Evolutionary conservation across 331 rosid species (phyloP).

Genomic region (Quercus lobata): DNA sequence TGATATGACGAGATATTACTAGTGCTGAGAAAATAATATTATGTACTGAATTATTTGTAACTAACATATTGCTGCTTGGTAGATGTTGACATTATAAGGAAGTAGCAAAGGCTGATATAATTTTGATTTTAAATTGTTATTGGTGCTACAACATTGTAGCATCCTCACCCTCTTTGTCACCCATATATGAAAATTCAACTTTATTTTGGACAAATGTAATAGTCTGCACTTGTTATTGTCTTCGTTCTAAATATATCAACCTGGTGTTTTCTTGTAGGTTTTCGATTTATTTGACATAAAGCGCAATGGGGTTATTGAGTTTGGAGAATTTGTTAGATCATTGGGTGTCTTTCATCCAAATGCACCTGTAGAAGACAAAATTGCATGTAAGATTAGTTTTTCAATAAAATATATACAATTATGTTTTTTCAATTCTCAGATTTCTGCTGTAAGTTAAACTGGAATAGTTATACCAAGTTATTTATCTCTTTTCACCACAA

Average conservation of each 20-base stretch:
- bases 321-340: constrained; percentile 91
- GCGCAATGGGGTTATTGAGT: constrained; percentile 89
- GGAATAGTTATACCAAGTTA: background rate
- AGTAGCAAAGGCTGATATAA: background rate
- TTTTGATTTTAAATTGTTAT: background rate
- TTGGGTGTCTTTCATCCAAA: constrained; percentile 82
- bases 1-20: background rate
- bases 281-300: constrained; percentile 83
- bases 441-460: background rate
- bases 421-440: background rate
- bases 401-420: background rate
- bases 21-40: background rate
- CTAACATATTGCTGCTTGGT: background rate
- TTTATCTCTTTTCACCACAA: background rate
- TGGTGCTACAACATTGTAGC: background rate
- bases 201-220: background rate
- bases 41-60: background rate
- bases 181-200: background rate
- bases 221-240: background rate
- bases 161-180: background rate
- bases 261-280: constrained; percentile 42
- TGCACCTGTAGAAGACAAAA: constrained; percentile 71
- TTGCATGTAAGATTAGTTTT: constrained; percentile 47
- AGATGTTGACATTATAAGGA: background rate
- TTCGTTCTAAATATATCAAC: constrained; percentile 4